A percentile compares a stretch with the other conserved stretches of the same genome.
Conservation (phyloP, 108 stramenopile species). For the Skeletonema menzelii region DNA sequence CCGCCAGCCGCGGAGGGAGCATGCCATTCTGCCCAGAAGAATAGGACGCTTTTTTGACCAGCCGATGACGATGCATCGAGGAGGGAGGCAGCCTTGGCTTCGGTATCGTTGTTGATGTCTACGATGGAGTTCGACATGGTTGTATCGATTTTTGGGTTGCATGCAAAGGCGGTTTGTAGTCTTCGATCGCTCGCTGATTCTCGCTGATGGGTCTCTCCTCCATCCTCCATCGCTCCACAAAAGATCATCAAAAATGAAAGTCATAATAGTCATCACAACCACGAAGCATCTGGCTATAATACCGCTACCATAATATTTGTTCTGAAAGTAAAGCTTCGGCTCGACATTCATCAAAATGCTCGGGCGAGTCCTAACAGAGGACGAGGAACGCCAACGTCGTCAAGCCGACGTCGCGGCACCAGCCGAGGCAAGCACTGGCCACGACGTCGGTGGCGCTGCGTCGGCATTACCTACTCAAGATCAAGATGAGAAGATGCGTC, state of each 20-base stretch:
- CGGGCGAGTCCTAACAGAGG: conserved; percentile 31
- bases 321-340: too few relatives aligned
- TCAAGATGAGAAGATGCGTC: too few relatives aligned
- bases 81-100: conserved; percentile 27
- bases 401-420: conserved; percentile 4
- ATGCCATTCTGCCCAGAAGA: conserved; percentile 93
- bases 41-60: conserved; percentile 58
- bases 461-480: background rate
- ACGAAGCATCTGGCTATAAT: too few relatives aligned
- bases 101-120: conserved; percentile 30
- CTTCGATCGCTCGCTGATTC: too few relatives aligned
- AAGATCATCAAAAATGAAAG: too few relatives aligned
- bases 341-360: too few relatives aligned
- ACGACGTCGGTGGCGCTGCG: background rate
- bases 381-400: conserved; percentile 35
- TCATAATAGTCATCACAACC: too few relatives aligned
- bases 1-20: conserved; percentile 68
- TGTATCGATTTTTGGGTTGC: background rate
- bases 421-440: background rate
- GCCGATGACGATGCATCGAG: conserved; percentile 7
- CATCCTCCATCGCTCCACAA: too few relatives aligned
- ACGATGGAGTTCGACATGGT: background rate
- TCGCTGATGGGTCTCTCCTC: too few relatives aligned
- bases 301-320: too few relatives aligned
- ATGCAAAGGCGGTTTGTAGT: too few relatives aligned